Evolutionary conservation across 768 basidiomycete genomes (phyloP).

Genomic region (Podaxis sp.): DNA sequence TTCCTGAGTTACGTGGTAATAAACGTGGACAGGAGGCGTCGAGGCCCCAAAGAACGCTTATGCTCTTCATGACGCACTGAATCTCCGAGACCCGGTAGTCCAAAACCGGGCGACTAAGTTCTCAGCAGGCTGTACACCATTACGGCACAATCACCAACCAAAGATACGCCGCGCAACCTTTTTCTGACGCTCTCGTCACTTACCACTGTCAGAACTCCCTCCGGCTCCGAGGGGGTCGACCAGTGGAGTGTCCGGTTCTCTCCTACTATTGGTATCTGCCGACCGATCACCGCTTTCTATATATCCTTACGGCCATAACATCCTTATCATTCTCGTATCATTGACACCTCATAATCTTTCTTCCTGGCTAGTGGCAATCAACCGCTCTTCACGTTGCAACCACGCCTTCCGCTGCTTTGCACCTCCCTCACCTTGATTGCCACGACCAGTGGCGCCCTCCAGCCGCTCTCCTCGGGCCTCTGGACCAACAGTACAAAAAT

Average conservation of each 20-base stretch:
- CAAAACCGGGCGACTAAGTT: neutral
- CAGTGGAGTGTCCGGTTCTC: neutral
- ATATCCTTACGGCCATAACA: neutral
- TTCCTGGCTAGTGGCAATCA: neutral
- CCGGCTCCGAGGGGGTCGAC: neutral
- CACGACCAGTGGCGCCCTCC: neutral
- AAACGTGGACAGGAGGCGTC: neutral
- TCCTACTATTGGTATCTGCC: neutral
- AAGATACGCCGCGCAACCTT: neutral
- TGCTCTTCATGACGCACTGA: neutral
- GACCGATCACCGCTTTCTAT: neutral
- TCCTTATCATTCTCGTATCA: neutral
- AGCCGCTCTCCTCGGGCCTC: neutral
- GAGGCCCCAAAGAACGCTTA: neutral
- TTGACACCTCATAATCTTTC: conserved; percentile 5
- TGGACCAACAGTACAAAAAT: neutral
- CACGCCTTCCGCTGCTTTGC: neutral
- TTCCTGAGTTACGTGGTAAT: neutral
- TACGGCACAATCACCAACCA: neutral
- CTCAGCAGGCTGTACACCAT: neutral
- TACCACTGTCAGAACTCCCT: neutral
- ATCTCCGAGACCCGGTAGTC: neutral
- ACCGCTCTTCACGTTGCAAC: conserved; percentile 10
- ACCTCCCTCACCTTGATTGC: neutral
- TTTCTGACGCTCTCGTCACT: neutral